Conservation (phyloP, 2,329 filamentous ascomycete genomes). For the Botrytis medusae region DNA sequence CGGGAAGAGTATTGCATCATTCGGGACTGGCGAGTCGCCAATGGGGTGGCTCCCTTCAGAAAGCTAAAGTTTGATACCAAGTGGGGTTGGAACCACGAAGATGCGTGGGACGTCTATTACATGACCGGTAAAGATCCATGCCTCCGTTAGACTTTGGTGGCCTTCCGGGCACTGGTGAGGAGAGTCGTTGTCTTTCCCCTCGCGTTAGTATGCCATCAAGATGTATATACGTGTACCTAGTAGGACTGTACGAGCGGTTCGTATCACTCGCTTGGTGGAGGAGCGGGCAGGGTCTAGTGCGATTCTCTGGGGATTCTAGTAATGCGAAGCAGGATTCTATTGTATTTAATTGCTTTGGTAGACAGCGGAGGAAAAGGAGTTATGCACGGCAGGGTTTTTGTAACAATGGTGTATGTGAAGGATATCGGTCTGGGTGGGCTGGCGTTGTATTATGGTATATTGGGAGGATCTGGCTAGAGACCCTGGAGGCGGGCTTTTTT, state of each 20-base stretch:
- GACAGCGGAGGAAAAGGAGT: background rate
- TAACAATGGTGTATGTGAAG: background rate
- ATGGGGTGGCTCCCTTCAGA: constrained; percentile 8
- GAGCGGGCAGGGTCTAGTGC: background rate
- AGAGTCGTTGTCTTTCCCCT: background rate
- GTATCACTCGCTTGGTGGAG: constrained; percentile 1
- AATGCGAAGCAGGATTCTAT: background rate
- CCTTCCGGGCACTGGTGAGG: background rate
- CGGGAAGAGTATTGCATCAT: background rate
- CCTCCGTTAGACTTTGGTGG: background rate
- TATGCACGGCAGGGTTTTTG: background rate
- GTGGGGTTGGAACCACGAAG: background rate
- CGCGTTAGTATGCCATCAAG: background rate
- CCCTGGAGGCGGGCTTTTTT: background rate
- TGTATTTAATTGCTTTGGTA: background rate
- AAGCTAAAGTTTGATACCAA: background rate
- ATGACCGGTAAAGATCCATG: background rate
- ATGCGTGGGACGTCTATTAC: background rate
- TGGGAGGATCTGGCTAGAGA: background rate
- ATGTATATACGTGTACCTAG: background rate
- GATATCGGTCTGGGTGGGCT: background rate
- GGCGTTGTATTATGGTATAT: background rate
- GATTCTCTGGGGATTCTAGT: background rate
- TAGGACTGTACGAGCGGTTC: background rate
- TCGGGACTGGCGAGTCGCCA: background rate